Evolutionary conservation across 106 monocot genomes (phyloP).

Genomic region (Vanilla planifolia): DNA sequence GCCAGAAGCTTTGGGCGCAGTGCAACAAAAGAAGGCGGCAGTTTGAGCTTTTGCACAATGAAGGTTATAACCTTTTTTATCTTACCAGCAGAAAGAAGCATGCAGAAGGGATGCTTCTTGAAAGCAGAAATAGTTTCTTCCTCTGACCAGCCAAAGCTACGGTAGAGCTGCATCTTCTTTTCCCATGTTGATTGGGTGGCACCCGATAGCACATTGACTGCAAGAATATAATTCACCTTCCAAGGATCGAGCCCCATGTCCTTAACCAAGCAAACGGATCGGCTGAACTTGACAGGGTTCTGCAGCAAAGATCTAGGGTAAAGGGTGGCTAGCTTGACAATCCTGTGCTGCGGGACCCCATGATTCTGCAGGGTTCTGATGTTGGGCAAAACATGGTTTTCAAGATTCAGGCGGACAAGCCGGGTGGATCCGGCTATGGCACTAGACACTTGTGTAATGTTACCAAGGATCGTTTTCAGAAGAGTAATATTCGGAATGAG

Average conservation of each 20-base stretch:
- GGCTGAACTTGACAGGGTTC: neutral
- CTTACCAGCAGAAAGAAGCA: constrained; percentile 12
- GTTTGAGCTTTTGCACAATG: constrained; percentile 14
- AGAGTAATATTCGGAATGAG: constrained; percentile 1
- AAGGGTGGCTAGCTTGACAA: neutral
- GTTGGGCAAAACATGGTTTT: constrained; percentile 4
- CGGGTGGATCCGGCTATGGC: constrained; percentile 1
- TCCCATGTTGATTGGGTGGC: neutral
- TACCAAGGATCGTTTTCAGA: constrained; percentile 11
- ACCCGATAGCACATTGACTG: neutral
- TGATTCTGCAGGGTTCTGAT: constrained; percentile 2
- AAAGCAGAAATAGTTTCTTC: constrained; percentile 13
- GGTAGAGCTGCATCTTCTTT: constrained; percentile 16
- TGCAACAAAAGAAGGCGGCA: constrained; percentile 5
- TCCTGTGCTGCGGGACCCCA: constrained; percentile 3
- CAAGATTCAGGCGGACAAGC: neutral
- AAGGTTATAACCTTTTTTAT: constrained; percentile 21
- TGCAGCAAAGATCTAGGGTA: constrained; percentile 2
- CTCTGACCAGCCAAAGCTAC: constrained; percentile 22
- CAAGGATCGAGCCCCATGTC: constrained; percentile 14
- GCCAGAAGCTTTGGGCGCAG: constrained; percentile 17
- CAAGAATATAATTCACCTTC: constrained; percentile 1
- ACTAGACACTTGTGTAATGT: neutral
- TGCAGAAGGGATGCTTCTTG: constrained; percentile 17
- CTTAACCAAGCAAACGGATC: constrained; percentile 2